These are phyloP conservation scores for Infundibulicybe gibba DNA, from an alignment of 768 basidiomycete genomes.

Conservation along the genomic window DNA sequence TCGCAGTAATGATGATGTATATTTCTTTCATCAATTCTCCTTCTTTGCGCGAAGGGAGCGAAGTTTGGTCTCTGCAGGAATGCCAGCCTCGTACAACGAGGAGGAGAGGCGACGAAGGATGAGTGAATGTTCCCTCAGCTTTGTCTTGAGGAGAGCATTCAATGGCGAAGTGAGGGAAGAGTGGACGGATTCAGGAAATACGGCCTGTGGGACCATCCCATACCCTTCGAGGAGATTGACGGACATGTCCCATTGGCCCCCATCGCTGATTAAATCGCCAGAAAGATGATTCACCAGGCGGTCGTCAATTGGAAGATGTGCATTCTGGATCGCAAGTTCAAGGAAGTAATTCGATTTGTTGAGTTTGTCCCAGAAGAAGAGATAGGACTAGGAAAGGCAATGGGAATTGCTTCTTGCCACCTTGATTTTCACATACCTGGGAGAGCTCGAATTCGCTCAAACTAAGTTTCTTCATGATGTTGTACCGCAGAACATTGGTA, in stretches of 20 bases:
- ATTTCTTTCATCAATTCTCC: conserved; percentile 78
- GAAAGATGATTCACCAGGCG: conserved; percentile 79
- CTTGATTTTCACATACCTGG: conserved; percentile 46
- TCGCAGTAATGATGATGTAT: conserved; percentile 81
- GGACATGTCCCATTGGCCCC: conserved; percentile 95
- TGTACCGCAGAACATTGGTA: conserved; percentile 81
- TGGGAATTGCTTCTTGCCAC: not conserved
- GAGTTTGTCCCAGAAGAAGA: conserved; percentile 97
- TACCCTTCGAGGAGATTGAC: conserved; percentile 62
- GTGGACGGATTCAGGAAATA: conserved; percentile 84
- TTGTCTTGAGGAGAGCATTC: conserved; percentile 80
- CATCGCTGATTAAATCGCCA: conserved; percentile 78
- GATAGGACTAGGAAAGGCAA: conserved; percentile 56
- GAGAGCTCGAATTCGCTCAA: conserved; percentile 89
- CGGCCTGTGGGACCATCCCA: conserved; percentile 79
- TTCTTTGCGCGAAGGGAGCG: conserved; percentile 75
- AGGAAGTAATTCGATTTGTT: conserved; percentile 94
- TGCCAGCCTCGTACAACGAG: conserved; percentile 44
- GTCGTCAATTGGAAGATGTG: conserved; percentile 76
- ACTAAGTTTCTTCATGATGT: conserved; percentile 81
- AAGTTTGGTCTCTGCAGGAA: conserved; percentile 44
- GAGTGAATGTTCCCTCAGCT: conserved; percentile 88
- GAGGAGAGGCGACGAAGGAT: conserved; percentile 65
- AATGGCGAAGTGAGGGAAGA: conserved; percentile 72
- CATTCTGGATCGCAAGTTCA: conserved; percentile 80